Evolutionary conservation across 768 basidiomycete species (phyloP), one percentile per base, ranked within the genome.

Genomic region (Suillus decipiens): DNA sequence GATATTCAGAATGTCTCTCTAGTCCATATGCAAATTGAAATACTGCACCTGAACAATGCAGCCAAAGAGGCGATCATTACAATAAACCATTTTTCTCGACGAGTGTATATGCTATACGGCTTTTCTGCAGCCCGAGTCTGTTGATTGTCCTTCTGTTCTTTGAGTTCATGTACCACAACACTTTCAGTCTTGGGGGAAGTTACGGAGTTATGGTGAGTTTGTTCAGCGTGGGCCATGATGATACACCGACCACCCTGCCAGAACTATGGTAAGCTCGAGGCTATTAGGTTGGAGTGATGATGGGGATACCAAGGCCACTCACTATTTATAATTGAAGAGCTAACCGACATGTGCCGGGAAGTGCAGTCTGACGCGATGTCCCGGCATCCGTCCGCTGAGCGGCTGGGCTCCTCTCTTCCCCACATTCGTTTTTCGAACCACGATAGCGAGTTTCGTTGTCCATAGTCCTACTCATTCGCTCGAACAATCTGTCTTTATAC

Each of bases 61-160:
- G 87, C 87, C 61, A 84, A 77, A 0, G 82, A 78, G 19, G 81
- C 77, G 37, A 90, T 76, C 48, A 72, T 69, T 5, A 91, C 87
- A 47, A 91, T 86, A 56, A 83, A 76, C 89, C 88, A 90, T 76
- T 90, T 90, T 70, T 90, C 88, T 7, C 69, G 65, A 3, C 64
- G 68, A 0, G 83, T 82, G 67, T 84, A 90, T 50, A 86, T 78
- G 62, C 82, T 87, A 63, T 80, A 80, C 24, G 70, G 70, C 57
- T 58, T 66, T 39, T 70, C 64, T 28, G 14, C 43, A 6, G 43
- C 60, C 19, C 60, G 28, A 6, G 43, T 58, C 19, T 61, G 28
- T 31, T 51, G 14, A 24, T 2, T 14, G n/a, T 12, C n/a, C 24
- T 61, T 39, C 54, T 36, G 56, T 45, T 15, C 31, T 8, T 36